phyloP scores from a whole-genome alignment of 371 early-diverging fungal species.

The Batrachochytrium dendrobatidis region DNA sequence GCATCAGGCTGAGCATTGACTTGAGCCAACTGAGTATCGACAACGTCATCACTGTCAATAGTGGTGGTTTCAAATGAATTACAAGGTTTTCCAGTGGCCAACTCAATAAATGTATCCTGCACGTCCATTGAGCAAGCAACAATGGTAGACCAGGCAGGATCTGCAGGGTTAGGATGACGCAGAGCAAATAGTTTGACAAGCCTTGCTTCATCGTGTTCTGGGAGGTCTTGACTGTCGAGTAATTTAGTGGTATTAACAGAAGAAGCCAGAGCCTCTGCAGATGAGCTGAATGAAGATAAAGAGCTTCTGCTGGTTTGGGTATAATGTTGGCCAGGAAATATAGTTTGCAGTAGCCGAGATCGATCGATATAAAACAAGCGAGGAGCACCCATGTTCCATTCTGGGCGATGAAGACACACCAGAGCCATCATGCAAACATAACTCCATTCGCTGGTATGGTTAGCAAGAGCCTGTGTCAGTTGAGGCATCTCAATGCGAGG shows the following conservation, averaged over 20 bases:
- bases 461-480: neutral
- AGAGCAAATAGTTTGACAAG: neutral
- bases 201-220: neutral
- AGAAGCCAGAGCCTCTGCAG: no score
- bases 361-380: neutral
- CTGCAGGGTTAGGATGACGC: neutral
- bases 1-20: neutral
- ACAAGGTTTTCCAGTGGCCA: neutral
- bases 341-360: no score
- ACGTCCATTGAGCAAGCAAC: neutral
- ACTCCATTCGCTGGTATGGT: neutral
- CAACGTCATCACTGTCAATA: no score
- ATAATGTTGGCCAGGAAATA: no score
- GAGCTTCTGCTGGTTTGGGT: no score
- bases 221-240: no score
- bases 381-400: conserved; percentile 1
- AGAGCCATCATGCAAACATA: neutral
- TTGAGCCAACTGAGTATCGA: neutral
- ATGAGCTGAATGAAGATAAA: no score
- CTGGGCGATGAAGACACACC: neutral
- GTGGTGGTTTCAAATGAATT: neutral
- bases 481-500: neutral
- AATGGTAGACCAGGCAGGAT: neutral
- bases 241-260: no score
- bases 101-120: neutral